phyloP scores from a whole-genome alignment of 345 rosid genomes.

The Bruguiera gymnorhiza region DNA sequence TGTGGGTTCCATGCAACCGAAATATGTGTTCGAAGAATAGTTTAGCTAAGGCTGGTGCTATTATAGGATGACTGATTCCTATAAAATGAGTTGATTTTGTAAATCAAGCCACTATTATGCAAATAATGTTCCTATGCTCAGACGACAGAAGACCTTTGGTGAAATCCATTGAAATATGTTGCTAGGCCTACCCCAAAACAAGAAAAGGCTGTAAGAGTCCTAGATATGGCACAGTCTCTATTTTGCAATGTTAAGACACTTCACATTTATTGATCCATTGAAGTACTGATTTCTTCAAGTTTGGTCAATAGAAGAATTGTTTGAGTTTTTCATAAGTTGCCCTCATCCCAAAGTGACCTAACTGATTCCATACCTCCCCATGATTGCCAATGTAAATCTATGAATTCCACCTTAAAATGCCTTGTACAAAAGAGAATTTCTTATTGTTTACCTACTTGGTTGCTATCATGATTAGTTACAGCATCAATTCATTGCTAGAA shows the following conservation, averaged over 20 bases:
- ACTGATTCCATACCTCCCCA: too few species aligned
- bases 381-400: too few species aligned
- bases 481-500: neutral
- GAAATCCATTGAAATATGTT: neutral
- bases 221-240: neutral
- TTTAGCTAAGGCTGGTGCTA: neutral
- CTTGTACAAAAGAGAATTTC: too few species aligned
- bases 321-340: too few species aligned
- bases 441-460: too few species aligned
- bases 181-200: neutral
- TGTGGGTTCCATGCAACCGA: too few species aligned
- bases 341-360: too few species aligned
- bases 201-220: neutral
- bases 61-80: neutral
- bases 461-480: too few species aligned
- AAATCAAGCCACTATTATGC: neutral
- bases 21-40: neutral
- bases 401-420: too few species aligned
- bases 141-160: neutral
- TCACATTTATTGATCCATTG: too few species aligned
- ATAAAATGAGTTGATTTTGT: neutral
- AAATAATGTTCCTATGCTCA: neutral
- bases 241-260: neutral
- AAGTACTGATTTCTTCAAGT: too few species aligned
- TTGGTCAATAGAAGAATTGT: too few species aligned